phyloP scores from a whole-genome alignment of 1,284 basidiomycete genomes.

The Malassezia sympodialis region DNA sequence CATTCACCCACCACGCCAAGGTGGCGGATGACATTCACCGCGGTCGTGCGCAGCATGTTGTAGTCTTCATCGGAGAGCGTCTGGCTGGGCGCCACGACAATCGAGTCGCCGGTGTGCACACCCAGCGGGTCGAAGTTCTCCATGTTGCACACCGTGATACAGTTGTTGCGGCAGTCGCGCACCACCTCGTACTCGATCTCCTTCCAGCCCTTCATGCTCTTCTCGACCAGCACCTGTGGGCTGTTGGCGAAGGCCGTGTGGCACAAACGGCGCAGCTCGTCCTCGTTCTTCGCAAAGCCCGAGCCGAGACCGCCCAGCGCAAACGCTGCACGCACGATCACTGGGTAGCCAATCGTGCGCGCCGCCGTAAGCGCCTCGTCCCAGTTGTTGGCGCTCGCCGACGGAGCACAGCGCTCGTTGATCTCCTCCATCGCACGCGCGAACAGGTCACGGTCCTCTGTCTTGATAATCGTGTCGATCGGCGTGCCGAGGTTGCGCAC shows the following conservation, averaged over 20 bases:
- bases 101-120: conserved; percentile 98
- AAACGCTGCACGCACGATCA: conserved; percentile 92
- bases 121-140: conserved; percentile 99
- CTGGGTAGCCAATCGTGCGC: conserved; percentile 78
- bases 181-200: conserved; percentile 99
- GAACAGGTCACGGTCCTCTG: conserved; percentile 91
- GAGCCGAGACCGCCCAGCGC: conserved; percentile 89
- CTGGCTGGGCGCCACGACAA: conserved; percentile 93
- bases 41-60: conserved; percentile 96
- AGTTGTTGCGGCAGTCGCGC: conserved; percentile 92
- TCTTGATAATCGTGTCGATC: conserved; percentile 92
- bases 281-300: conserved; percentile 84
- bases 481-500: conserved; percentile 91
- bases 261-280: conserved; percentile 74
- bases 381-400: conserved; percentile 61
- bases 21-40: conserved; percentile 94
- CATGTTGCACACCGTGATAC: conserved; percentile 99
- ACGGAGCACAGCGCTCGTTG: conserved; percentile 82
- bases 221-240: conserved; percentile 93
- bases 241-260: conserved; percentile 75
- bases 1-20: conserved; percentile 95
- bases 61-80: conserved; percentile 79
- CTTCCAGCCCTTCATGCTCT: conserved; percentile 92
- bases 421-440: conserved; percentile 91
- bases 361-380: conserved; percentile 83